These are phyloP conservation scores for Globisporangium carolinianum DNA, from an alignment of 352 stramenopile species.

Conservation along the genomic window DNA sequence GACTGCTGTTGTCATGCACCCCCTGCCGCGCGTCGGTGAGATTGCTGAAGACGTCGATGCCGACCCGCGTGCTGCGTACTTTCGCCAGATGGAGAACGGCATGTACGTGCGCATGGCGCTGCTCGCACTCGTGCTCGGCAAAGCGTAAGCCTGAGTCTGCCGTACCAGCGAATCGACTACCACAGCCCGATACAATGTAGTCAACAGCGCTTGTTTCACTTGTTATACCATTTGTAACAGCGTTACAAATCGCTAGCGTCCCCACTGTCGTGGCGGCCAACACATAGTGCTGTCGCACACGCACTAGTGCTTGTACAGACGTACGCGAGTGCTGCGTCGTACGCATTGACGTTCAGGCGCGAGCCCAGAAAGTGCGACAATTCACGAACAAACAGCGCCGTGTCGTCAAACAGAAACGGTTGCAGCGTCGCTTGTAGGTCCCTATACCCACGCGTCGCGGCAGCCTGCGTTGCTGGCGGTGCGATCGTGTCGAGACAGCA, in stretches of 20 bases:
- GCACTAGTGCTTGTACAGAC: conserved; percentile 34
- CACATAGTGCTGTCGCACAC: conserved; percentile 37
- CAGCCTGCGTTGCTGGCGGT: conserved; percentile 14
- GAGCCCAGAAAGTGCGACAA: conserved; percentile 59
- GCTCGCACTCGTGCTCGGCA: conserved; percentile 90
- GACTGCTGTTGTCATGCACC: conserved; percentile 96
- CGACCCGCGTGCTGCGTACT: conserved; percentile 95
- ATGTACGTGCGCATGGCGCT: conserved; percentile 99
- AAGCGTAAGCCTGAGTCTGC: conserved; percentile 33
- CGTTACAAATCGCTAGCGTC: not conserved
- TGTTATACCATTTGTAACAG: no score
- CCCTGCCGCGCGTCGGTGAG: conserved; percentile 96
- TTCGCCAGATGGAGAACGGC: conserved; percentile 97
- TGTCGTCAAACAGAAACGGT: conserved; percentile 64
- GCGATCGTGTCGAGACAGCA: conserved; percentile 50
- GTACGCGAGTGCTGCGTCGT: conserved; percentile 61
- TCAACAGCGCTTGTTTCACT: no score
- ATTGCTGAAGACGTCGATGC: conserved; percentile 95
- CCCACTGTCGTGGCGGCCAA: not conserved
- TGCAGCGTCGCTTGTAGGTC: conserved; percentile 41
- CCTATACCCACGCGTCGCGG: conserved; percentile 26
- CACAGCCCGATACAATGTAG: no score
- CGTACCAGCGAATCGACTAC: no score
- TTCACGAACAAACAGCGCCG: conserved; percentile 49
- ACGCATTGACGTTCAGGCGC: conserved; percentile 56